A percentile compares a stretch with the other conserved stretches of the same genome.
Evolutionary conservation across 179 eudicot genomes (phyloP).

Genomic region (Patellifolia procumbens): DNA sequence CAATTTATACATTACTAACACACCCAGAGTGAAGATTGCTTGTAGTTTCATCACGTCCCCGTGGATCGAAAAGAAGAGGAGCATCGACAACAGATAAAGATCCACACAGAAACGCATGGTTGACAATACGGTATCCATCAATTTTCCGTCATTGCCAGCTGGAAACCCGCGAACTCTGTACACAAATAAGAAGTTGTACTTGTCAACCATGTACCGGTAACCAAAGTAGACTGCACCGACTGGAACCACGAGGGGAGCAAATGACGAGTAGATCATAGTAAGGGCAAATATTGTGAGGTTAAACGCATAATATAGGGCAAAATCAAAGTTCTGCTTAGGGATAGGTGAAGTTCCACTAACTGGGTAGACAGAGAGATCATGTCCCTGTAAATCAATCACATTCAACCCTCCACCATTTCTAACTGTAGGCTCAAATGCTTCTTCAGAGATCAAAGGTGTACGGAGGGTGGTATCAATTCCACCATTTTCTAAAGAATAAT

Average conservation of each 20-base stretch:
- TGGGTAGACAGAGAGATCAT: constrained; percentile 81
- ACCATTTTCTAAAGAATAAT: constrained; percentile 56
- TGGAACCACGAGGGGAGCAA: constrained; percentile 93
- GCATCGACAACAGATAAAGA: constrained; percentile 81
- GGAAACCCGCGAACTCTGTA: constrained; percentile 98
- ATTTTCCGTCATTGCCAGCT: constrained; percentile 89
- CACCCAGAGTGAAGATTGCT: constrained; percentile 84
- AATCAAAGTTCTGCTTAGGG: constrained; percentile 90
- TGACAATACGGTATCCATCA: constrained; percentile 84
- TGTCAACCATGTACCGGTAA: constrained; percentile 89
- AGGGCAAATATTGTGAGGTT: constrained; percentile 95
- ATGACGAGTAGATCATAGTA: constrained; percentile 84
- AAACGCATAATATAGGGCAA: constrained; percentile 95
- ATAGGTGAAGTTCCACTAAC: constrained; percentile 81
- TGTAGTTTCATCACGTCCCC: constrained; percentile 93
- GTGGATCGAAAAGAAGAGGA: constrained; percentile 79
- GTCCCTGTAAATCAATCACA: constrained; percentile 64
- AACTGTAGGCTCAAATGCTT: constrained; percentile 38
- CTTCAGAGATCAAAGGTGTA: constrained; percentile 70
- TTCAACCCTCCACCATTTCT: constrained; percentile 40
- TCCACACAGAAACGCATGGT: constrained; percentile 94
- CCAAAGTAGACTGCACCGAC: constrained; percentile 94
- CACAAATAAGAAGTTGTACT: constrained; percentile 94
- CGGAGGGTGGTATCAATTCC: constrained; percentile 59
- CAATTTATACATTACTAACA: constrained; percentile 75